Conservation (phyloP, 2,329 filamentous ascomycete genomes). For the Aspergillus flavus region DNA sequence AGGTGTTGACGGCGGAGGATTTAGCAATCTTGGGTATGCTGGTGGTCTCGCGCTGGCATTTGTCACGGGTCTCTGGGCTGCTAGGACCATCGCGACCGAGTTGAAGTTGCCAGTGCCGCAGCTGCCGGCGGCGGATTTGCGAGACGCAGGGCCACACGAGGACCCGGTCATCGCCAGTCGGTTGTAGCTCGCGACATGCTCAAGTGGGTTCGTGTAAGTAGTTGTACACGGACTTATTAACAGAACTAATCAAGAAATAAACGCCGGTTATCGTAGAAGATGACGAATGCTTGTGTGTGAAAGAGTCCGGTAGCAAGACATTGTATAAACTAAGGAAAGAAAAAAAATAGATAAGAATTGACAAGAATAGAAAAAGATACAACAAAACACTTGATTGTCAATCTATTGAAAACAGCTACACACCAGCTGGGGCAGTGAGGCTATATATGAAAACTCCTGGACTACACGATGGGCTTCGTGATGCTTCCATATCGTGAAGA, state of each 20-base stretch:
- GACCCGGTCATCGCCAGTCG: neutral
- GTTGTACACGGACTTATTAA: neutral
- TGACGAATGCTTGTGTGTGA: neutral
- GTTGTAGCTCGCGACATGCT: neutral
- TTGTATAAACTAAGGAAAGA: neutral
- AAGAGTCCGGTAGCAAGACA: neutral
- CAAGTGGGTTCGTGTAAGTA: neutral
- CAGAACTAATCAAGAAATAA: neutral
- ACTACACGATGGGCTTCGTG: neutral
- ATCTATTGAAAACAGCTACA: accelerated
- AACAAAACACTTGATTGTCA: neutral
- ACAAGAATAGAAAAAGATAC: neutral
- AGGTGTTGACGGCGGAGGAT: constrained; percentile 29
- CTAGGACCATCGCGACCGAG: constrained; percentile 19
- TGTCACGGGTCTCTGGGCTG: constrained; percentile 32
- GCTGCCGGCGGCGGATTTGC: constrained; percentile 22
- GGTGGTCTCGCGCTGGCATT: constrained; percentile 32
- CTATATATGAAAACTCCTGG: neutral
- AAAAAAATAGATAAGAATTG: too few species aligned
- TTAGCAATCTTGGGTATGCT: constrained; percentile 31
- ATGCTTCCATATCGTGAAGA: neutral
- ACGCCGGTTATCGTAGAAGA: neutral
- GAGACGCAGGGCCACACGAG: constrained; percentile 3
- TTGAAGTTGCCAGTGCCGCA: constrained; percentile 20
- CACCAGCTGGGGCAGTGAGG: neutral